Evolutionary conservation across 768 basidiomycete genomes (phyloP).

Genomic region (Cantharellus anzutake): DNA sequence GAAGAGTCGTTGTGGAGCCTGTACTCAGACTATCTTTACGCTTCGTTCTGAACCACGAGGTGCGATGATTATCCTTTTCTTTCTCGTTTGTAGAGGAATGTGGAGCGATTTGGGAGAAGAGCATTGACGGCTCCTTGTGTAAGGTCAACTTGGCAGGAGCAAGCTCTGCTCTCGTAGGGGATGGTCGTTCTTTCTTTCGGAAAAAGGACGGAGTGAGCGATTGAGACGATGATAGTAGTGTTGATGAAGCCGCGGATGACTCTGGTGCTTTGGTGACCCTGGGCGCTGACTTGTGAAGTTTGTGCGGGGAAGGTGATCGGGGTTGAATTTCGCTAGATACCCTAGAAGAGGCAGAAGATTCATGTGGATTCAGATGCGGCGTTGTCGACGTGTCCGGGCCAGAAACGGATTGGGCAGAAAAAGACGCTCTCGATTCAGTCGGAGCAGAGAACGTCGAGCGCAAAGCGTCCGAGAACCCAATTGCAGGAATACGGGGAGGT

Average conservation of each 20-base stretch:
- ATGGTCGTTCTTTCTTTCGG: neutral
- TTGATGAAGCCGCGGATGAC: neutral
- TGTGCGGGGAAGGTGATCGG: neutral
- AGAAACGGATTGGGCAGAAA: neutral
- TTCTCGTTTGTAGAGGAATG: neutral
- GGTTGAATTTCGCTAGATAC: neutral
- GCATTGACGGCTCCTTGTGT: neutral
- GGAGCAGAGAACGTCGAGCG: neutral
- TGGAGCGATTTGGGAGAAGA: neutral
- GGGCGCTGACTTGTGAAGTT: neutral
- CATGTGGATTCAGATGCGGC: neutral
- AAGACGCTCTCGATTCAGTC: neutral
- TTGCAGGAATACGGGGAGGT: neutral
- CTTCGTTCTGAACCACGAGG: neutral
- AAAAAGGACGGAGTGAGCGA: neutral
- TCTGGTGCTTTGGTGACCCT: neutral
- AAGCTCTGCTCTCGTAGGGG: neutral
- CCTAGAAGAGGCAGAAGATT: neutral
- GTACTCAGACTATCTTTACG: neutral
- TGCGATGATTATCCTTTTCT: neutral
- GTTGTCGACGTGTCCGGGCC: neutral
- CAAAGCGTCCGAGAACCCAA: neutral
- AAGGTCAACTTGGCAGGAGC: neutral
- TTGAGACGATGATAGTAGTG: too few relatives aligned
- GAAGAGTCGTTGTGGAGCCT: neutral